phyloP scores from a whole-genome alignment of 805 yeast species.

The Martiniozyma abietophila region DNA sequence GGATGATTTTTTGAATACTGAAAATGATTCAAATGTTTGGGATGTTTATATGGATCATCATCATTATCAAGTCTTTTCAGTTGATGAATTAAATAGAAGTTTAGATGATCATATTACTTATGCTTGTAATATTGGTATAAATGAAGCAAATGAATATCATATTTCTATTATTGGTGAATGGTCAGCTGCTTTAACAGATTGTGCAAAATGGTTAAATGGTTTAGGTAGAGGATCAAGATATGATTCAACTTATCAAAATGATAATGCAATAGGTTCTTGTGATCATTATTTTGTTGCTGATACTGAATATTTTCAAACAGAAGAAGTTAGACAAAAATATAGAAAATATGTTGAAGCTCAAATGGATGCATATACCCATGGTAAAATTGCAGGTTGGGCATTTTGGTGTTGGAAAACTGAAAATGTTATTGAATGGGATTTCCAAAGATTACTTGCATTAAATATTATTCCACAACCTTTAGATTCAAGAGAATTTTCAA shows the following conservation, averaged over 20 bases:
- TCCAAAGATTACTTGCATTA: conserved; percentile 44
- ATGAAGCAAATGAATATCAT: conserved; percentile 43
- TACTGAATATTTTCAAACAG: conserved; percentile 42
- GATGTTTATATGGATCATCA: conserved; percentile 81
- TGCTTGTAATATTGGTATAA: conserved; percentile 36
- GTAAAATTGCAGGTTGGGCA: conserved; percentile 72
- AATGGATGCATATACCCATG: conserved; percentile 57
- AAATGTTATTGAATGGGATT: conserved; percentile 77
- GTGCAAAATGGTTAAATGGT: conserved; percentile 63
- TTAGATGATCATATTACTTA: conserved; percentile 58
- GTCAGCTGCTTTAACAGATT: conserved; percentile 65
- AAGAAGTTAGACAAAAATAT: conserved; percentile 42
- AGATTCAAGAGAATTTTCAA: conserved; percentile 20
- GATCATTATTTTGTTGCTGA: conserved; percentile 35
- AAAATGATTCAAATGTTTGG: conserved; percentile 29
- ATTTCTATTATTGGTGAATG: conserved; percentile 76
- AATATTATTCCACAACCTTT: conserved; percentile 80
- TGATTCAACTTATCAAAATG: conserved; percentile 42
- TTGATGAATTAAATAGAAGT: conserved; percentile 46
- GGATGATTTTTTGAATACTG: conserved; percentile 43
- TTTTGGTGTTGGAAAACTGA: conserved; percentile 95
- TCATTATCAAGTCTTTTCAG: conserved; percentile 77
- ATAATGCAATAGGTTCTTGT: conserved; percentile 53
- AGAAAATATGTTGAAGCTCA: conserved; percentile 83
- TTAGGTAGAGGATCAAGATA: conserved; percentile 59